A percentile compares a stretch with the other conserved stretches of the same genome.
Evolutionary conservation across 2,329 filamentous ascomycete genomes (phyloP).

Genomic region (Amesomyces nigricolor): DNA sequence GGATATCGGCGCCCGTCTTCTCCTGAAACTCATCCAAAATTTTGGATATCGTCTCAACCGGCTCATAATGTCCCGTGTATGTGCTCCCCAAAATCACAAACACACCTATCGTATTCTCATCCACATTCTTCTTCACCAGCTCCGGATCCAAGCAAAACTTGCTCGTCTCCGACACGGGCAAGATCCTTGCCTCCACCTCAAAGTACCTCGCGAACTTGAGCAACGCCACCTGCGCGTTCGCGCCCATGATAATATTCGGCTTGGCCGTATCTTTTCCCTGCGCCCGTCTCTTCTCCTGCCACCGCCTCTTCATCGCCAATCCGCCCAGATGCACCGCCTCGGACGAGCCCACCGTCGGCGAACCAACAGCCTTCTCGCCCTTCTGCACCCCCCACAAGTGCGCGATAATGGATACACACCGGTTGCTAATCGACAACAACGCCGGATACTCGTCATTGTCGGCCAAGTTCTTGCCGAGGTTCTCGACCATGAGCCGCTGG

Average conservation of each 20-base stretch:
- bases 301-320: slow-evolving; percentile 68
- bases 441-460: slow-evolving; percentile 63
- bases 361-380: slow-evolving; percentile 59
- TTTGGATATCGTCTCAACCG: slow-evolving; percentile 61
- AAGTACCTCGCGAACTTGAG: slow-evolving; percentile 72
- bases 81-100: slow-evolving; percentile 68
- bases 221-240: slow-evolving; percentile 66
- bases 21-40: slow-evolving; percentile 59
- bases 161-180: slow-evolving; percentile 57
- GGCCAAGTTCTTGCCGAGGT: slow-evolving; percentile 65
- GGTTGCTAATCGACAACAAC: slow-evolving; percentile 54
- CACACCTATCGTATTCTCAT: slow-evolving; percentile 73
- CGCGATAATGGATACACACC: slow-evolving; percentile 64
- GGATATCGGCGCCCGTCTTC: slow-evolving; percentile 57
- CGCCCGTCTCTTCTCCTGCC: slow-evolving; percentile 58
- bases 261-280: slow-evolving; percentile 57
- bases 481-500: slow-evolving; percentile 59
- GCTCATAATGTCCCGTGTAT: slow-evolving; percentile 69
- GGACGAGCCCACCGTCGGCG: slow-evolving; percentile 64
- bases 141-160: slow-evolving; percentile 58
- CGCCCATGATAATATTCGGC: slow-evolving; percentile 70
- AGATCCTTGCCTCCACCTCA: slow-evolving; percentile 62
- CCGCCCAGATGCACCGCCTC: slow-evolving; percentile 67
- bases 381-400: slow-evolving; percentile 59
- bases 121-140: slow-evolving; percentile 59